Base-by-base conservation (phyloP, 2,329 filamentous ascomycete species). In the Pyricularia pennisetigena region DNA sequence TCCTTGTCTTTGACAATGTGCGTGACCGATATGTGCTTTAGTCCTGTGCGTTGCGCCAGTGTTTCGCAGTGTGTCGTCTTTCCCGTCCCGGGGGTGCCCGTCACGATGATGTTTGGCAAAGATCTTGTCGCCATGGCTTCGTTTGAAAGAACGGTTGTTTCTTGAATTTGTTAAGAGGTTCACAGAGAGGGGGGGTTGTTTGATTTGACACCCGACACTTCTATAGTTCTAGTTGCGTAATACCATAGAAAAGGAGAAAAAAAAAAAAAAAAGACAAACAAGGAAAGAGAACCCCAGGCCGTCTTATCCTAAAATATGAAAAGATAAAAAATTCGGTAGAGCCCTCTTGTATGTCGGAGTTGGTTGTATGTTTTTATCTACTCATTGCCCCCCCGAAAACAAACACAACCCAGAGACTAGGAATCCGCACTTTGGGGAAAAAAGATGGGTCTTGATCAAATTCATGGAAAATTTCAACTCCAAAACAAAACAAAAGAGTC, bases 31-130 rank as follows among this genome's bases (percentile, higher is more conserved):
- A 99, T 78, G 78, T 97, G 94, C 74, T 88, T 89, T 71, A 98
- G 81, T 1, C 90, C 91, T 9, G 90, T 91, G 69, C 85, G 87
- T 75, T 90, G 84, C 7, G 92, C 92, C 65, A 99, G 82, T 74
- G 88, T 84, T 78, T 97, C 92, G 76, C 91, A 92, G 78, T 97
- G 94, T 8, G 92, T 96, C 23, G 94, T 97, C 82, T 99, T 99
- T 75, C 95, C 95, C 30, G 96, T 93, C 68, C 95, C 95, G 0
- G 95, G 95, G 24, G 95, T 99, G 71, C 95, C 95, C 59, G 95
- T 98, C 72, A 99, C 85, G 73, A 99, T 90, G 74, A 99, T 93
- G 78, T 98, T 99, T 32, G 95, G 95, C 71, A 80, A 79, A 32
- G 76, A 80, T 72, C 87, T 82, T 76, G 81, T 79, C 68, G 72